Percentiles rank a stretch among this genome's conserved stretches.
phyloP scores from a whole-genome alignment of 164 flowering plant species.

The Chloranthus sessilifolius region DNA sequence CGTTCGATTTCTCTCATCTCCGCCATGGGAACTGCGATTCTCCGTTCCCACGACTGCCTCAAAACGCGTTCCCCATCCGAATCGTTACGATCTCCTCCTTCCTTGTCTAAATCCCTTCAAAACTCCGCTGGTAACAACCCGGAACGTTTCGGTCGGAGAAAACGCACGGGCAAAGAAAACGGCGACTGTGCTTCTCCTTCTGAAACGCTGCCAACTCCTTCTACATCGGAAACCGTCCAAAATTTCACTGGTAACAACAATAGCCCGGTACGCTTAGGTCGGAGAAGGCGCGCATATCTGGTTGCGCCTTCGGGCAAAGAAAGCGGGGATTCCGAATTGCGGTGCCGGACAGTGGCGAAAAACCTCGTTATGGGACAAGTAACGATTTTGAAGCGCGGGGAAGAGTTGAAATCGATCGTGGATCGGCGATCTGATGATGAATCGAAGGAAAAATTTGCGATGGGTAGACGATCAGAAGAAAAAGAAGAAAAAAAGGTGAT shows the following conservation, averaged over 20 bases:
- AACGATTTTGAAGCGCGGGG: constrained; percentile 39
- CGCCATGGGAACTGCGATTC: not conserved
- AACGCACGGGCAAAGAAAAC: too few species aligned
- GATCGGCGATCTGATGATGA: not conserved
- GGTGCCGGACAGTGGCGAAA: too few species aligned
- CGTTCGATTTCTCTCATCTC: not conserved
- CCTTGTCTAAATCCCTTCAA: too few species aligned
- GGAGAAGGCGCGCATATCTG: not conserved
- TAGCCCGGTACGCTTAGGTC: not conserved
- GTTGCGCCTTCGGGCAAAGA: not conserved
- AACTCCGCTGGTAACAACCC: too few species aligned
- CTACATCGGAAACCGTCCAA: too few species aligned
- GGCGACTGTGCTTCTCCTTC: too few species aligned
- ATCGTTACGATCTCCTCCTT: too few species aligned
- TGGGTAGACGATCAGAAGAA: not conserved
- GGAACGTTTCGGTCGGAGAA: too few species aligned
- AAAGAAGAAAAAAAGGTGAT: not conserved
- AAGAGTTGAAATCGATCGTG: constrained; percentile 10
- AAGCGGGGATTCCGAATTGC: too few species aligned
- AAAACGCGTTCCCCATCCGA: not conserved
- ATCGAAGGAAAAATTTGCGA: not conserved
- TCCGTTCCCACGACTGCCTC: not conserved
- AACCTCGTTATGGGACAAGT: constrained; percentile 32
- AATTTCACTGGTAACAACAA: not conserved
- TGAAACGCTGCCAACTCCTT: too few species aligned